Conservation (phyloP, 129 eudicot genomes). For the Lactuca saligna region DNA sequence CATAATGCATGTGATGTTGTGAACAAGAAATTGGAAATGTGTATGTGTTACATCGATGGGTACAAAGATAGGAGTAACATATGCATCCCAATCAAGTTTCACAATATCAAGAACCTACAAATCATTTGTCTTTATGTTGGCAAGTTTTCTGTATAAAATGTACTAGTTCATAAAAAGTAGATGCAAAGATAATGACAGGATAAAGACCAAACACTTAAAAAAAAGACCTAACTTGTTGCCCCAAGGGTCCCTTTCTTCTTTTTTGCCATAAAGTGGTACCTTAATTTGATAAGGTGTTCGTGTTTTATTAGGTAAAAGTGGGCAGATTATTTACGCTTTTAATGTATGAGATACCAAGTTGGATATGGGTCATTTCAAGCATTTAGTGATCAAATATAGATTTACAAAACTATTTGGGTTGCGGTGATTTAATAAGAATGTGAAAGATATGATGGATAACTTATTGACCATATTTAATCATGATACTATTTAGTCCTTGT, state of each 20-base stretch:
- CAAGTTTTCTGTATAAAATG: not conserved
- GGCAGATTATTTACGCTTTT: not conserved
- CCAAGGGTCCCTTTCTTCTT: not conserved
- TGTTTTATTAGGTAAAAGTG: not conserved
- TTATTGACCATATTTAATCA: too few relatives aligned
- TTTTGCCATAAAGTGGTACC: not conserved
- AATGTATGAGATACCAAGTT: not conserved
- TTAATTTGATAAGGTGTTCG: not conserved
- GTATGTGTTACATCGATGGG: not conserved
- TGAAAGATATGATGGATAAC: too few relatives aligned
- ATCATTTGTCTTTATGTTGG: not conserved
- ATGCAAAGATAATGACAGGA: not conserved
- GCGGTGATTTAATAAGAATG: too few relatives aligned
- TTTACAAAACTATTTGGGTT: too few relatives aligned
- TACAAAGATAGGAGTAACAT: not conserved
- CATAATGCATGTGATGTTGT: not conserved
- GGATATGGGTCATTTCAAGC: not conserved
- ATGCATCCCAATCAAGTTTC: not conserved
- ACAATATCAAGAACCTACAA: not conserved
- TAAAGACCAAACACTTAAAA: not conserved
- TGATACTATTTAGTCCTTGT: too few relatives aligned
- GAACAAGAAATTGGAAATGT: not conserved
- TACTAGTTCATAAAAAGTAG: not conserved
- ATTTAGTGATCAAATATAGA: not conserved
- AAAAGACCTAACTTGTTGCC: not conserved